Conservation (phyloP, 495 filamentous ascomycete species). For the Ramalina peruviana region DNA sequence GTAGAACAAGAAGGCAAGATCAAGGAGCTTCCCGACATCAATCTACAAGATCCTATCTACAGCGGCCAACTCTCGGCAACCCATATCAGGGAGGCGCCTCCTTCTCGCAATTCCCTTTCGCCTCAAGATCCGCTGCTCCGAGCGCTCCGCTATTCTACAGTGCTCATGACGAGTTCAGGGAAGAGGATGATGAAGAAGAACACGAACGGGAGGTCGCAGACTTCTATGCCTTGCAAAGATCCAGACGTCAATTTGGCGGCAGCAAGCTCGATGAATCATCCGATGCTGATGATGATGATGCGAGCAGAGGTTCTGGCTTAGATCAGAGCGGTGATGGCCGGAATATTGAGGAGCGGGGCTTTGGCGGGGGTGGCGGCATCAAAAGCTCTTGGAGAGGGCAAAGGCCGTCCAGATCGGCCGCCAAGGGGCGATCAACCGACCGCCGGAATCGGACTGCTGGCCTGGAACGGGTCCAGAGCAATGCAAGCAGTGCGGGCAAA, state of each 20-base stretch:
- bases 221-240: constrained; percentile 78
- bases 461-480: constrained; percentile 18
- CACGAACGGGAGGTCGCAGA: constrained; percentile 86
- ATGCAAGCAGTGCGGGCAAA: constrained; percentile 42
- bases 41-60: constrained; percentile 35
- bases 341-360: constrained; percentile 21
- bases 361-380: constrained; percentile 31
- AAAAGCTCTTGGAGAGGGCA: constrained; percentile 42
- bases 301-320: constrained; percentile 32
- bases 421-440: constrained; percentile 11
- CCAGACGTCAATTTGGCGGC: constrained; percentile 72
- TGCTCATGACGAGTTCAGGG: constrained; percentile 63
- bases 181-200: constrained; percentile 85
- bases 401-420: constrained; percentile 8
- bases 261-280: constrained; percentile 67
- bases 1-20: constrained; percentile 29
- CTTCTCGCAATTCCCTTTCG: constrained; percentile 62
- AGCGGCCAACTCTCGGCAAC: constrained; percentile 39
- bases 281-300: constrained; percentile 63
- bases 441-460: constrained; percentile 20
- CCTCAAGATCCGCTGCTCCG: constrained; percentile 52
- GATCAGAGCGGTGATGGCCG: constrained; percentile 40
- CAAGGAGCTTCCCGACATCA: constrained; percentile 32
- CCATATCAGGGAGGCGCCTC: constrained; percentile 57
- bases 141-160: constrained; percentile 90